A percentile compares a stretch with the other conserved stretches of the same genome.
These are phyloP conservation scores for Cyberlindnera maclurae DNA, from an alignment of 805 yeast genomes.

Conservation along the genomic window DNA sequence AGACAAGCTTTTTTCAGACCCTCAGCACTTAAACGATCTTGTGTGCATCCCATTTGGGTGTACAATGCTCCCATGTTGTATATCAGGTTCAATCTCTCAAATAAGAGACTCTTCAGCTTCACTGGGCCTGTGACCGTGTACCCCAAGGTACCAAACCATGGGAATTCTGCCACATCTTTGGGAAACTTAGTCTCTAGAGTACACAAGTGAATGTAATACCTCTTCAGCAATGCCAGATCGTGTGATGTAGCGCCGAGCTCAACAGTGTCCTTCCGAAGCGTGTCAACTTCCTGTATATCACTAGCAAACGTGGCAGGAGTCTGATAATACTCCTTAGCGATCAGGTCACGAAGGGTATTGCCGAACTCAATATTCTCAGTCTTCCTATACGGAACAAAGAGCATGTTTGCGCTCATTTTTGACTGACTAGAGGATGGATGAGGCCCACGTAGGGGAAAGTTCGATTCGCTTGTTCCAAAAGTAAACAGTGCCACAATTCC, in stretches of 20 bases:
- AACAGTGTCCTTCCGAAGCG: constrained; percentile 36
- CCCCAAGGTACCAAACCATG: constrained; percentile 71
- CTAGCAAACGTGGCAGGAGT: constrained; percentile 32
- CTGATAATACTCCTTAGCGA: constrained; percentile 41
- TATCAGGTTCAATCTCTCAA: constrained; percentile 55
- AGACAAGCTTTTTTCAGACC: constrained; percentile 57
- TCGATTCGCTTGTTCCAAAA: background rate
- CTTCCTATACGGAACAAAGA: constrained; percentile 44
- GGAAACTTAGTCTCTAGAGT: constrained; percentile 54
- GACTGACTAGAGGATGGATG: background rate
- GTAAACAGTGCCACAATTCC: constrained; percentile 4
- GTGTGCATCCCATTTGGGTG: constrained; percentile 46
- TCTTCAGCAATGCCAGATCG: constrained; percentile 30
- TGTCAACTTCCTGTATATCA: constrained; percentile 37
- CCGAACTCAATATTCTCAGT: constrained; percentile 37
- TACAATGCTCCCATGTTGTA: constrained; percentile 65
- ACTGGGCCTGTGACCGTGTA: constrained; percentile 44
- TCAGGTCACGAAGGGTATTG: constrained; percentile 33
- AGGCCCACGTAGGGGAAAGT: background rate
- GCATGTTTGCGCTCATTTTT: constrained; percentile 29
- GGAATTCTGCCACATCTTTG: constrained; percentile 47
- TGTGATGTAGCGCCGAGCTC: constrained; percentile 30
- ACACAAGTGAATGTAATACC: constrained; percentile 42
- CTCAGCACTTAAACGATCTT: constrained; percentile 37
- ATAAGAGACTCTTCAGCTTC: constrained; percentile 39